Conservation (phyloP, 208 protist genomes). For the Trypanosoma lewisi region DNA sequence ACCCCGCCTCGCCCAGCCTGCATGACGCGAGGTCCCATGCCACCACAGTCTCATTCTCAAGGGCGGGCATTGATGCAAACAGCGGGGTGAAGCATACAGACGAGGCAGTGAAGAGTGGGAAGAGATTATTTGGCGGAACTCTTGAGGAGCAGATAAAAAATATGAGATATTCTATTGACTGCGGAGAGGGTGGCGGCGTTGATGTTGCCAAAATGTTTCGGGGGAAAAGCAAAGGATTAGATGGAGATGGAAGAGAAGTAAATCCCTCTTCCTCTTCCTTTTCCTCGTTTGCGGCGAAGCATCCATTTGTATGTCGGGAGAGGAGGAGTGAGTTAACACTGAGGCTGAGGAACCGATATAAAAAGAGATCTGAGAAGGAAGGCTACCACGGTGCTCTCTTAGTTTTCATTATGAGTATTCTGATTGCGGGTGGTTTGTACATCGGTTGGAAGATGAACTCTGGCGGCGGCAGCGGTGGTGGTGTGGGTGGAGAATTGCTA, state of each 20-base stretch:
- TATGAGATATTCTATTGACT: background rate
- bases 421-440: background rate
- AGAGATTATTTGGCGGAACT: background rate
- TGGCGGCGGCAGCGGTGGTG: too few species aligned
- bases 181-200: too few species aligned
- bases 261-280: too few species aligned
- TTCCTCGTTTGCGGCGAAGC: too few species aligned
- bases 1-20: constrained; percentile 32
- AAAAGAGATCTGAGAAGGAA: background rate
- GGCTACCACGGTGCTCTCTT: background rate
- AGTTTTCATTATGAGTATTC: background rate
- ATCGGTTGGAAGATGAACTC: background rate
- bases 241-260: too few species aligned
- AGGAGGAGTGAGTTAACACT: background rate
- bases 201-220: too few species aligned
- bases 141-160: background rate
- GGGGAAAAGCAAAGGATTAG: too few species aligned
- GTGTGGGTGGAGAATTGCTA: too few species aligned
- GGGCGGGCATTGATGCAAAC: background rate
- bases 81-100: constrained; percentile 1
- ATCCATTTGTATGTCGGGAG: background rate
- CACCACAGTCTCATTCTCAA: background rate
- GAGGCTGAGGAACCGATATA: background rate
- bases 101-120: background rate
- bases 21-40: background rate